Evolutionary conservation across 495 filamentous ascomycete genomes (phyloP).

Genomic region (Podospora sp.): DNA sequence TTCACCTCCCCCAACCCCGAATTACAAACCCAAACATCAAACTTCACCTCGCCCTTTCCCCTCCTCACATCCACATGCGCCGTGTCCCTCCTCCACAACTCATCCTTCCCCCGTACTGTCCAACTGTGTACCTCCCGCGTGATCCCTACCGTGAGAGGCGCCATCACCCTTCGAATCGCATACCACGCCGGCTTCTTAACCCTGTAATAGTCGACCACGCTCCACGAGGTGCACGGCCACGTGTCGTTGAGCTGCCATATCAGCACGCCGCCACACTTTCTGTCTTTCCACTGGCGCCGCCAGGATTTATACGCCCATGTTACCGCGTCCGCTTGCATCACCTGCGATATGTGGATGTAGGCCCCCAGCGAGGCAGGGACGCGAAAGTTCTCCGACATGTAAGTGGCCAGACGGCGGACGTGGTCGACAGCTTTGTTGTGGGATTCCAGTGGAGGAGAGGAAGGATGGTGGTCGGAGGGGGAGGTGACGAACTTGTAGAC

Average conservation of each 20-base stretch:
- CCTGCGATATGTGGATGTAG: constrained; percentile 76
- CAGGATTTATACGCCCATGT: constrained; percentile 74
- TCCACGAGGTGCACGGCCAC: constrained; percentile 82
- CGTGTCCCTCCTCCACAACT: constrained; percentile 34
- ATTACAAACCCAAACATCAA: constrained; percentile 74
- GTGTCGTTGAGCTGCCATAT: constrained; percentile 94
- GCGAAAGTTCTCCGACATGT: constrained; percentile 74
- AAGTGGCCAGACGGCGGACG: constrained; percentile 72
- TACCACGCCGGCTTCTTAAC: constrained; percentile 79
- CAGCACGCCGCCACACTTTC: constrained; percentile 76
- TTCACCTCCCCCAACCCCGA: constrained; percentile 45
- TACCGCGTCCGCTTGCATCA: constrained; percentile 79
- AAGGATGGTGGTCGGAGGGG: constrained; percentile 64
- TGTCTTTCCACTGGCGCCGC: constrained; percentile 68
- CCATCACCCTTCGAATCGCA: constrained; percentile 69
- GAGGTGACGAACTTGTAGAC: constrained; percentile 69
- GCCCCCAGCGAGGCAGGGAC: constrained; percentile 49
- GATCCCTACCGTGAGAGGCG: constrained; percentile 68
- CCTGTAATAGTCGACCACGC: constrained; percentile 76
- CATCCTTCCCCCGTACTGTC: constrained; percentile 47
- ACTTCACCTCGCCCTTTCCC: constrained; percentile 51
- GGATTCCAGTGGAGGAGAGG: constrained; percentile 76
- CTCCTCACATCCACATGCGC: constrained; percentile 53
- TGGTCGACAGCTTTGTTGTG: constrained; percentile 86
- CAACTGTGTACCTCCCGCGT: constrained; percentile 63